Conservation (phyloP, 2,329 filamentous ascomycete species). For the Cercospora brassicicola region DNA sequence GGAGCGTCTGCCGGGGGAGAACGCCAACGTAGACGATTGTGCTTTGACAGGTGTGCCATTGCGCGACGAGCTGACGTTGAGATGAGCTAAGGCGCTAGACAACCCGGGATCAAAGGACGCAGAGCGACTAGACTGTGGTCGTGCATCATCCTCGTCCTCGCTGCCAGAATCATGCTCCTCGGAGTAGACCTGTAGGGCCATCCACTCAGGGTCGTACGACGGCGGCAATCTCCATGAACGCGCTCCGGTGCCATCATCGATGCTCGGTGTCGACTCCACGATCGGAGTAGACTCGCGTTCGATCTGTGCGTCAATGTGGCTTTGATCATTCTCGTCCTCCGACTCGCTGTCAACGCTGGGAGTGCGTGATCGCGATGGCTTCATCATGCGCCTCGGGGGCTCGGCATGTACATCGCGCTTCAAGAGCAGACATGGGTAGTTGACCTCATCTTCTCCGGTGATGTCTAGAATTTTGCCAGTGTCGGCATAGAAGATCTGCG, state of each 20-base stretch:
- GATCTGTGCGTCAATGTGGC: slow-evolving; percentile 48
- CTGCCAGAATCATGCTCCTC: slow-evolving; percentile 56
- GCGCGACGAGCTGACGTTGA: slow-evolving; percentile 43
- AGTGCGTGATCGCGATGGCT: slow-evolving; percentile 32
- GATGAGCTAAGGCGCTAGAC: slow-evolving; percentile 47
- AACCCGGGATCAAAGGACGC: slow-evolving; percentile 46
- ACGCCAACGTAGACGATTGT: slow-evolving; percentile 32
- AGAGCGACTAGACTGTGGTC: slow-evolving; percentile 22
- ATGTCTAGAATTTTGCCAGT: slow-evolving; percentile 89
- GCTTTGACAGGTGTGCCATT: slow-evolving; percentile 17
- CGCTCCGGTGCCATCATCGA: not conserved
- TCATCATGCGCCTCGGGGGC: slow-evolving; percentile 60
- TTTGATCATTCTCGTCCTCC: slow-evolving; percentile 42
- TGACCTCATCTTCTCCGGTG: slow-evolving; percentile 64
- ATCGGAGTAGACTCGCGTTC: slow-evolving; percentile 43
- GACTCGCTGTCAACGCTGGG: not conserved
- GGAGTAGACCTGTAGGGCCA: slow-evolving; percentile 81
- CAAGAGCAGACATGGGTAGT: slow-evolving; percentile 71
- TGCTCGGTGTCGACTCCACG: not conserved
- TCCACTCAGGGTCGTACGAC: slow-evolving; percentile 84
- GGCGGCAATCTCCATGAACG: slow-evolving; percentile 35
- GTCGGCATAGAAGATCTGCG: slow-evolving; percentile 79
- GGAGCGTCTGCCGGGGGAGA: slow-evolving; percentile 34
- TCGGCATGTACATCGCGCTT: slow-evolving; percentile 69
- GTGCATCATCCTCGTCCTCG: slow-evolving; percentile 45